Evolutionary conservation across 2,329 filamentous ascomycete genomes (phyloP), one percentile per base, ranked within the genome.

Genomic region (Lojkania enalia): DNA sequence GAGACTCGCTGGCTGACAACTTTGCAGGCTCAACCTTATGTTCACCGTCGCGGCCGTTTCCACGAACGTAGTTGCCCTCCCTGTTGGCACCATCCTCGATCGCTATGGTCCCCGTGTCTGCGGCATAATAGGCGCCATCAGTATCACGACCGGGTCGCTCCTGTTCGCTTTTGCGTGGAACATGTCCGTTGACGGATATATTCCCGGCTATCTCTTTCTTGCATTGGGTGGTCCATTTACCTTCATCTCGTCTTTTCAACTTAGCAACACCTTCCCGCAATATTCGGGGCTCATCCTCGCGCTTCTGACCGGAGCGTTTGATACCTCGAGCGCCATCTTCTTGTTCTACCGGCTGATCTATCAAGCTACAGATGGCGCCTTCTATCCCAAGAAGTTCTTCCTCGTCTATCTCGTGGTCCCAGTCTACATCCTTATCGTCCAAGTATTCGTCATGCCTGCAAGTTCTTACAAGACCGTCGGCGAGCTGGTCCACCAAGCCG

Each of bases 1-100:
- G 14, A 70, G 77, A 23, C 94, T 88, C 61, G 15, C 79, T 76
- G 15, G 20, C 48, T 48, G 25, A 5, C 49, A 72, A 41, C 67
- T 78, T 36, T 77, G 81, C 81, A 77, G 76, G 47, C 78, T 96
- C 44, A 96, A 96, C 67, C 75, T 96, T 55, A 95, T 95, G 88
- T 96, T 96, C 75, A 95, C 90, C 4, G 80, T 90, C 30, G 90
- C 90, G 11, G 90, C 90, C 12, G 90, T 95, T 7, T 87, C 82
- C 5, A 95, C 90, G 29, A 96, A 96, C 60, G 86, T 95, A 11
- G 88, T 84, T 30, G 90, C 91, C 11, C 77, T 96, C 5, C 88
- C 90, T 2, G 84, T 95, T 9, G 91, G 91, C 35, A 88, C 88
- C 2, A 86, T 95, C 33, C 80, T 96, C 16, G 91, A 96, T 70